Percentiles rank a stretch among this genome's conserved stretches.
Evolutionary conservation across 2,329 filamentous ascomycete species (phyloP).

Genomic region (Penicillium sp.): DNA sequence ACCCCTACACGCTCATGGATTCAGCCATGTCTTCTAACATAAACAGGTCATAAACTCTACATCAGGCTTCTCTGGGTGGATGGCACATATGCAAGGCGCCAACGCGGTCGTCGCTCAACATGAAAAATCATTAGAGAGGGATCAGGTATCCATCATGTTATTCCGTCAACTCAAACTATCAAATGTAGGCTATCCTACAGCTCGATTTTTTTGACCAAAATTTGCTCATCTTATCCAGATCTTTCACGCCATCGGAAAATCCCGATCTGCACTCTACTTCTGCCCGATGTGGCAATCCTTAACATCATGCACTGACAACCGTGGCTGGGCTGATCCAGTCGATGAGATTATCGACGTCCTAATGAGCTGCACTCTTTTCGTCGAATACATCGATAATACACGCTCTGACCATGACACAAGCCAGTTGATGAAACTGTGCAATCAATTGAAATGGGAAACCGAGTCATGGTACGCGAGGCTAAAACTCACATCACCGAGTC

Average conservation of each 20-base stretch:
- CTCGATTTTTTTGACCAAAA: neutral
- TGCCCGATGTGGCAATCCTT: slow-evolving; percentile 21
- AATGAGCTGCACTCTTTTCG: slow-evolving; percentile 20
- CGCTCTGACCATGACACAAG: slow-evolving; percentile 6
- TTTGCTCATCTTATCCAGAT: slow-evolving; percentile 13
- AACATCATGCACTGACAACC: slow-evolving; percentile 10
- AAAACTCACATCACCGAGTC: neutral
- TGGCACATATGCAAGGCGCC: slow-evolving; percentile 28
- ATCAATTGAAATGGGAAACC: slow-evolving; percentile 8
- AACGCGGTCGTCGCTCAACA: slow-evolving; percentile 26
- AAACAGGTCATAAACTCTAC: slow-evolving; percentile 23
- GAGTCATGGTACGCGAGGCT: slow-evolving; percentile 18
- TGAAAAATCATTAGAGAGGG: slow-evolving; percentile 15
- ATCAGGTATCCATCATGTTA: slow-evolving; percentile 20
- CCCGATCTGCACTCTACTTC: slow-evolving; percentile 19
- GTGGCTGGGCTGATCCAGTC: slow-evolving; percentile 8
- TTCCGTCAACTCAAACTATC: slow-evolving; percentile 25
- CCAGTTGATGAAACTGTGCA: slow-evolving; percentile 12
- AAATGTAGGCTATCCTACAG: slow-evolving; percentile 12
- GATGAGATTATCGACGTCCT: slow-evolving; percentile 26
- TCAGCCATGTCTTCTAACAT: slow-evolving; percentile 6
- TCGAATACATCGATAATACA: slow-evolving; percentile 15
- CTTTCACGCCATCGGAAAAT: slow-evolving; percentile 27
- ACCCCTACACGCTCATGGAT: neutral
- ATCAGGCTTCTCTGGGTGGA: slow-evolving; percentile 25